Percentiles rank a stretch among this genome's conserved stretches.
phyloP scores from a whole-genome alignment of 257 asterid genomes.

The Jacaranda mimosifolia region DNA sequence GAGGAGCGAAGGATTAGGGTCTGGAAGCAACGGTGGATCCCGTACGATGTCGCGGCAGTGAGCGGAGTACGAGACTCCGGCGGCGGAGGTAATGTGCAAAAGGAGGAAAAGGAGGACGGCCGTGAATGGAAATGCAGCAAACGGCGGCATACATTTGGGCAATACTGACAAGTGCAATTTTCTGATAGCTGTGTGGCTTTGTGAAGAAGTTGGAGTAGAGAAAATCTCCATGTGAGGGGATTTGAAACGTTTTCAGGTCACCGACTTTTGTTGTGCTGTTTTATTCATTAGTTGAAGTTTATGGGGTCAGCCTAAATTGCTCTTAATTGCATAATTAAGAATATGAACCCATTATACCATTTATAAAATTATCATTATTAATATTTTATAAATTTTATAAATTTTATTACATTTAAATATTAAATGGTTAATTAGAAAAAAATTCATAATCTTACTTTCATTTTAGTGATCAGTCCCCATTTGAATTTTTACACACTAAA shows the following conservation, averaged over 20 bases:
- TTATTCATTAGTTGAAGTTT: too few species aligned
- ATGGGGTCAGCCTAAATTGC: too few species aligned
- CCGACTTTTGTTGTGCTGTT: neutral
- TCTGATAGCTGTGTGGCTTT: neutral
- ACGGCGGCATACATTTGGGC: slow-evolving; percentile 18
- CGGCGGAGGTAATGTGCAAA: slow-evolving; percentile 36
- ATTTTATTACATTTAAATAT: too few species aligned
- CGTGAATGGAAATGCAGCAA: slow-evolving; percentile 34
- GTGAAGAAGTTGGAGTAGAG: slow-evolving; percentile 30
- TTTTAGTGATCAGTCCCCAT: too few species aligned
- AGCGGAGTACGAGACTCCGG: slow-evolving; percentile 53
- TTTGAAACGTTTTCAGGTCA: slow-evolving; percentile 16
- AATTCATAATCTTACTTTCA: too few species aligned
- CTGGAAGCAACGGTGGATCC: slow-evolving; percentile 47
- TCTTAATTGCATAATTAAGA: too few species aligned
- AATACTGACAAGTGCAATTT: slow-evolving; percentile 8
- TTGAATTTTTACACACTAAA: too few species aligned
- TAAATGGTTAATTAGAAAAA: too few species aligned
- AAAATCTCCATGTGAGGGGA: slow-evolving; percentile 44
- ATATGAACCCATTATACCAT: too few species aligned
- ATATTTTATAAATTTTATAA: too few species aligned
- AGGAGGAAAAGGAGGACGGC: slow-evolving; percentile 39
- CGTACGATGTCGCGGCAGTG: slow-evolving; percentile 61
- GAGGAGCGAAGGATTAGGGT: slow-evolving; percentile 43
- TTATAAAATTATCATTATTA: too few species aligned